phyloP scores from a whole-genome alignment of 2,329 filamentous ascomycete genomes.

The Hypoxylon sp. region DNA sequence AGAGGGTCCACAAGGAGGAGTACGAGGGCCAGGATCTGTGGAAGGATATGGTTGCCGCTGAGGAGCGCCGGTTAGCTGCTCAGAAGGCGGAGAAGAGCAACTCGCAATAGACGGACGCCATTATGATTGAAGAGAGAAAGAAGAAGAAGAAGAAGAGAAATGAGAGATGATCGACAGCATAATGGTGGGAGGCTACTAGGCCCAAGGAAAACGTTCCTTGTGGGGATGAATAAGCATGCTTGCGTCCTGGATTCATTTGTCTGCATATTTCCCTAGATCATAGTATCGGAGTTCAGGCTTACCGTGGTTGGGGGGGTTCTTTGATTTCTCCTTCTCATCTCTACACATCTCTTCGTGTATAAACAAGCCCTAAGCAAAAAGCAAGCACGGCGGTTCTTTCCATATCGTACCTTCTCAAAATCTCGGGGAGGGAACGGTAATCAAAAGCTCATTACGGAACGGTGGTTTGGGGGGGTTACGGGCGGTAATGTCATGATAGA shows the following conservation, averaged over 20 bases:
- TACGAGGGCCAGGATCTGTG: constrained; percentile 93
- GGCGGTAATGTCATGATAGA: constrained; percentile 28
- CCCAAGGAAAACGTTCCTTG: background rate
- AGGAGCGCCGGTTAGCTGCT: constrained; percentile 73
- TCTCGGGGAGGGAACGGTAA: constrained; percentile 1
- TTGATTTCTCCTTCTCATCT: constrained; percentile 11
- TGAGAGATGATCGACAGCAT: constrained; percentile 33
- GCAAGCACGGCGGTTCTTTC: constrained; percentile 15
- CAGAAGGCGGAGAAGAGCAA: constrained; percentile 56
- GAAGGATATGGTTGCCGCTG: constrained; percentile 90
- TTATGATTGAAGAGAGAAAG: background rate
- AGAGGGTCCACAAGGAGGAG: constrained; percentile 87
- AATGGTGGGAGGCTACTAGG: constrained; percentile 34
- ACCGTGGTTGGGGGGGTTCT: constrained; percentile 9
- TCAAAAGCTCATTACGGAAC: background rate
- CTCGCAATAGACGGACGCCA: constrained; percentile 23
- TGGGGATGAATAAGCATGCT: constrained; percentile 7
- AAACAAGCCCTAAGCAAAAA: constrained; percentile 20
- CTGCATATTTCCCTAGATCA: constrained; percentile 34
- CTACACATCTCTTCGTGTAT: constrained; percentile 33
- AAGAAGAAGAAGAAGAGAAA: background rate
- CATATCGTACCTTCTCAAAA: background rate
- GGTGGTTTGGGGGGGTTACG: background rate
- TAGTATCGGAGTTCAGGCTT: constrained; percentile 31
- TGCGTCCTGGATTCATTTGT: constrained; percentile 10